Evolutionary conservation across 257 asterid genomes (phyloP).

Genomic region (Schizonepeta tenuifolia): DNA sequence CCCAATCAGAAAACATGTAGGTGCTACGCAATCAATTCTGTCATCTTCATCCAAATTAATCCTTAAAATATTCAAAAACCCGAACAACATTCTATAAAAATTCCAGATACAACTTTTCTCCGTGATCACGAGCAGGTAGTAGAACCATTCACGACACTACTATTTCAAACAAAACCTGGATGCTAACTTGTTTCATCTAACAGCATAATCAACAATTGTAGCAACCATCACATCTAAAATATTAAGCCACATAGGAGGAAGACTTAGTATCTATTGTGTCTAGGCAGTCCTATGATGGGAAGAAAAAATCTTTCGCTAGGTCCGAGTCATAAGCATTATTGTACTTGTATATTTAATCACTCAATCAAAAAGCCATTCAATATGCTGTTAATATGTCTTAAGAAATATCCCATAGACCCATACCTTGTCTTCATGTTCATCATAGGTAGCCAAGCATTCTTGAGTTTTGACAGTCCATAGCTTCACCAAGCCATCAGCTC

Average conservation of each 20-base stretch:
- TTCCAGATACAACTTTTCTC: too few relatives aligned
- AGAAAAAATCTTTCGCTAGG: neutral
- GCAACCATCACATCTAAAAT: too few relatives aligned
- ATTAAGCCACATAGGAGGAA: neutral
- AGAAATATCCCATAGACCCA: slow-evolving; percentile 17
- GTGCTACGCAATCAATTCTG: too few relatives aligned
- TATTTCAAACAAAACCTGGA: neutral
- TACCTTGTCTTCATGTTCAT: slow-evolving; percentile 96
- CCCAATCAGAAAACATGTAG: too few relatives aligned
- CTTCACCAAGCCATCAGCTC: slow-evolving; percentile 97
- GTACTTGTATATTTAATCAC: neutral
- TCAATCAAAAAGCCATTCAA: neutral
- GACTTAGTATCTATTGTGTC: neutral
- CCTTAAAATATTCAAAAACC: too few relatives aligned
- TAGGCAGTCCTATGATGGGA: slow-evolving; percentile 2
- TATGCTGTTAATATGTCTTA: slow-evolving; percentile 5
- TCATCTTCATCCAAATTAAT: too few relatives aligned
- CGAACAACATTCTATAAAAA: too few relatives aligned
- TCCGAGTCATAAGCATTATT: neutral
- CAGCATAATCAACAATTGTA: neutral
- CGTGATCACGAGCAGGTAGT: too few relatives aligned
- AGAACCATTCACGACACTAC: neutral
- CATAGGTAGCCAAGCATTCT: slow-evolving; percentile 96
- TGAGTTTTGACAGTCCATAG: slow-evolving; percentile 91
- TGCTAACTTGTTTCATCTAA: neutral